Evolutionary conservation across 768 basidiomycete genomes (phyloP), one percentile per base, ranked within the genome.

Genomic region (Xerocomellus dryophilus): DNA sequence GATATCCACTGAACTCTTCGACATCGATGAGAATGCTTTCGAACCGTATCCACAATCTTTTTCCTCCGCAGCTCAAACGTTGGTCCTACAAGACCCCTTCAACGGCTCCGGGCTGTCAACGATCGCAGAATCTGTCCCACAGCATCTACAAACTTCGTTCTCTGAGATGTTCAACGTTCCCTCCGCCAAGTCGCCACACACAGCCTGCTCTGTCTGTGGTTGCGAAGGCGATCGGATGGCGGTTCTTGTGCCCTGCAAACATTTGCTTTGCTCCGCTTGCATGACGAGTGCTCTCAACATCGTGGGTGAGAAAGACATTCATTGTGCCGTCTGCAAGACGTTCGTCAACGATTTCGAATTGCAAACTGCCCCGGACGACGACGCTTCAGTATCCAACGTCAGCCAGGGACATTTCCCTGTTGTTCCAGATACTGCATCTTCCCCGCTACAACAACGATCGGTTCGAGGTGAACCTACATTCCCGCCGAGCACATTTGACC

Each of bases 241-340:
- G 2, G 75, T 88, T 56, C 78, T 93, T 18, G 77, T 81, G 21
- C 90, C 91, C 0, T 93, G 91, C 69, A 66, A 73, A 7, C 91
- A 93, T 66, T 78, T 85, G 1, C 74, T 93, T 2, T 93, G 91
- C 66, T 87, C 89, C 3, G 78, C 79, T 10, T 93, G 91, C 64
- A 76, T 93, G 51, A 93, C 91, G 1, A 90, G 89, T 47, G 88
- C 89, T 8, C 76, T 93, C 47, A 93, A 93, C 60, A 93, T 93
- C 47, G 91, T 92, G 17, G 90, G 90, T 7, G 90, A 93, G 70
- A 93, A 92, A 66, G 86, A 88, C 53, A 89, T 93, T 81, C 81
- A 85, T 54, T 93, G 91, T 57, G 85, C 88, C 17, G 85, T 90
- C 29, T 93, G 90, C 71, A 85, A 84, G 61, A 70, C 68, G 38